Evolutionary conservation across 2,329 filamentous ascomycete species (phyloP).

Genomic region (Xylaria sp.): DNA sequence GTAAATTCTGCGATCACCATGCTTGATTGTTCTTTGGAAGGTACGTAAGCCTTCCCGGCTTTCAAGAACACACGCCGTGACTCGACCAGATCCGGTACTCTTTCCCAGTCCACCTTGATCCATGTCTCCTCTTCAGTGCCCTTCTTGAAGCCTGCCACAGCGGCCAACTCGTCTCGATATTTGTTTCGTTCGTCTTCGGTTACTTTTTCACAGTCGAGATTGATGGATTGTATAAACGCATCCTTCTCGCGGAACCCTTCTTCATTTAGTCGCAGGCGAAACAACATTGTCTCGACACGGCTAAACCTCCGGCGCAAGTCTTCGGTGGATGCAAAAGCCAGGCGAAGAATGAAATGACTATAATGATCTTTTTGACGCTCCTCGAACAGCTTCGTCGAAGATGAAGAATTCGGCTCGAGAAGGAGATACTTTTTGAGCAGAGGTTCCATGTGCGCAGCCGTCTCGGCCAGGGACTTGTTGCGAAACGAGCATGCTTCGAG

Average conservation of each 20-base stretch:
- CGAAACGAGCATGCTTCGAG: conserved; percentile 95
- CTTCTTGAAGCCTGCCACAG: conserved; percentile 56
- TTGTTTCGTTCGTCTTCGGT: conserved; percentile 79
- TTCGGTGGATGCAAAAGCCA: conserved; percentile 92
- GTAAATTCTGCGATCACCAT: conserved; percentile 92
- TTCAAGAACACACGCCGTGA: conserved; percentile 78
- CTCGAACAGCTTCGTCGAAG: conserved; percentile 64
- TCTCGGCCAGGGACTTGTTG: conserved; percentile 87
- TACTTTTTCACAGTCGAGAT: conserved; percentile 87
- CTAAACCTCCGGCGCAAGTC: conserved; percentile 88
- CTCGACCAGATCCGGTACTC: conserved; percentile 91
- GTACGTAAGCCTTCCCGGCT: conserved; percentile 90
- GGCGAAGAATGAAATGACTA: conserved; percentile 93
- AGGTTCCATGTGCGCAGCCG: conserved; percentile 82
- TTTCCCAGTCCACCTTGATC: conserved; percentile 97
- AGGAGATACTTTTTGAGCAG: conserved; percentile 76
- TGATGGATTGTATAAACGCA: conserved; percentile 79
- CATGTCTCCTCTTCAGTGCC: conserved; percentile 81
- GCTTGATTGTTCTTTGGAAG: conserved; percentile 84
- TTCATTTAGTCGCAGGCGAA: conserved; percentile 81
- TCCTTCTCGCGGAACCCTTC: conserved; percentile 79
- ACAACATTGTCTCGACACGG: conserved; percentile 88
- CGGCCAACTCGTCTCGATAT: conserved; percentile 70
- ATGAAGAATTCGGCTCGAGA: conserved; percentile 47
- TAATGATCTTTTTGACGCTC: conserved; percentile 97